Conservation (phyloP, 768 basidiomycete genomes). For the Xerocomellus amylosporus region DNA sequence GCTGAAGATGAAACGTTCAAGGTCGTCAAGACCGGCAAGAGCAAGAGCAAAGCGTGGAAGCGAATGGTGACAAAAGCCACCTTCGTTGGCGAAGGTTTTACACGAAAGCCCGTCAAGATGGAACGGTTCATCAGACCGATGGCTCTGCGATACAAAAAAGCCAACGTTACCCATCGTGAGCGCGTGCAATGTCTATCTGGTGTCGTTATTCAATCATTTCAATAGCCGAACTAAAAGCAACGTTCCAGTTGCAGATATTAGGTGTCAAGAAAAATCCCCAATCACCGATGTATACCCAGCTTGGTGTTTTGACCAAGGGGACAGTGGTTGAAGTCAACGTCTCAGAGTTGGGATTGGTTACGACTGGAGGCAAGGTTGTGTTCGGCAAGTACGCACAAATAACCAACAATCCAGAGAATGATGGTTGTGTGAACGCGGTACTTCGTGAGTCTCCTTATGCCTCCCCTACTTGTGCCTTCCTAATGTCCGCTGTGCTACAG, state of each 20-base stretch:
- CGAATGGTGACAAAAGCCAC: slow-evolving; percentile 99
- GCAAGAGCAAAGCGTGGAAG: slow-evolving; percentile 96
- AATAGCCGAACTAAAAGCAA: slow-evolving; percentile 93
- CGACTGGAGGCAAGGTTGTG: slow-evolving; percentile 92
- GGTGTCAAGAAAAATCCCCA: slow-evolving; percentile 99
- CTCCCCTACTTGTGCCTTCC: background rate
- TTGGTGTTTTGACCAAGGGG: slow-evolving; percentile 97
- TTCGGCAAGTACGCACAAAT: slow-evolving; percentile 93
- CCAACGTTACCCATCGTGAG: slow-evolving; percentile 97
- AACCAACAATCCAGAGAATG: slow-evolving; percentile 94
- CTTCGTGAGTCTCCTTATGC: slow-evolving; percentile 58
- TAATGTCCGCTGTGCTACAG: slow-evolving; percentile 14
- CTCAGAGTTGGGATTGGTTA: slow-evolving; percentile 97
- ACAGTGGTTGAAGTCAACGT: slow-evolving; percentile 99
- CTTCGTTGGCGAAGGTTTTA: slow-evolving; percentile 97
- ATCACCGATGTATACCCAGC: slow-evolving; percentile 95
- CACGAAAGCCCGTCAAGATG: slow-evolving; percentile 98
- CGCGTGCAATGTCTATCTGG: slow-evolving; percentile 4
- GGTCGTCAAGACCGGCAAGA: slow-evolving; percentile 97
- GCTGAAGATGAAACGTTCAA: slow-evolving; percentile 99
- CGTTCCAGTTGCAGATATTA: slow-evolving; percentile 96
- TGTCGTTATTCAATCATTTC: background rate
- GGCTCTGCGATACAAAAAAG: slow-evolving; percentile 97
- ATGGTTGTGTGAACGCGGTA: slow-evolving; percentile 94
- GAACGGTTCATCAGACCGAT: slow-evolving; percentile 97